Evolutionary conservation across 2,329 filamentous ascomycete genomes (phyloP).

Genomic region (Fusarium globosum): DNA sequence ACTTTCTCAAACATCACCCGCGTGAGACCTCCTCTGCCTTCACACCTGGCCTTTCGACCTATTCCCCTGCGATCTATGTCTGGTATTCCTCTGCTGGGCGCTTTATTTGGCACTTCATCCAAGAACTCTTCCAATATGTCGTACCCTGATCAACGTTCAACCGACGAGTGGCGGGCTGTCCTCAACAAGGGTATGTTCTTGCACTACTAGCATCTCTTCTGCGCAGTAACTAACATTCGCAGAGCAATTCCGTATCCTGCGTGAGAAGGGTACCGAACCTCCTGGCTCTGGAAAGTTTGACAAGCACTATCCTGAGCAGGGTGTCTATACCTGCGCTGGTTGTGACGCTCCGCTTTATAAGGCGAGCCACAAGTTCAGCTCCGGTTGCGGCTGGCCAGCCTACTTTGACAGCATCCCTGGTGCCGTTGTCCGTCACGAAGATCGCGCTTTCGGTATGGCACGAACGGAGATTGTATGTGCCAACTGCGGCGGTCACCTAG

Average conservation of each 20-base stretch:
- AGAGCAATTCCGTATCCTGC: conserved; percentile 97
- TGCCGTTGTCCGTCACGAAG: conserved; percentile 84
- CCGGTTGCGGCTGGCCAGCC: conserved; percentile 96
- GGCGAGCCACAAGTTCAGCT: conserved; percentile 94
- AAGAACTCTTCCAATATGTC: conserved; percentile 68
- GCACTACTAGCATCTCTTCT: neutral
- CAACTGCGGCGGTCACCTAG: conserved; percentile 93
- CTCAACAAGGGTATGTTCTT: conserved; percentile 66
- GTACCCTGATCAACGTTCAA: conserved; percentile 82
- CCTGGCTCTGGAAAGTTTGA: conserved; percentile 86
- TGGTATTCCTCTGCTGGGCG: conserved; percentile 80
- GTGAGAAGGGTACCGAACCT: conserved; percentile 90
- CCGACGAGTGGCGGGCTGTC: conserved; percentile 90
- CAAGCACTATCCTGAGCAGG: conserved; percentile 80
- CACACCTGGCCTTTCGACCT: conserved; percentile 42
- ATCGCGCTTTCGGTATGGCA: conserved; percentile 81
- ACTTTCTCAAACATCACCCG: conserved; percentile 59
- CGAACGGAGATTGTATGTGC: conserved; percentile 94
- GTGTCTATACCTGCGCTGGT: conserved; percentile 88
- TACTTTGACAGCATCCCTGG: conserved; percentile 97
- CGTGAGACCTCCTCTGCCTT: conserved; percentile 46
- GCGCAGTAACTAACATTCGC: conserved; percentile 21
- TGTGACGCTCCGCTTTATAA: conserved; percentile 92
- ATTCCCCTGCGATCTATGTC: conserved; percentile 71
- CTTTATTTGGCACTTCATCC: conserved; percentile 76